Evolutionary conservation across 768 basidiomycete species (phyloP), one percentile per base, ranked within the genome.

Genomic region (Lentinula aciculospora): DNA sequence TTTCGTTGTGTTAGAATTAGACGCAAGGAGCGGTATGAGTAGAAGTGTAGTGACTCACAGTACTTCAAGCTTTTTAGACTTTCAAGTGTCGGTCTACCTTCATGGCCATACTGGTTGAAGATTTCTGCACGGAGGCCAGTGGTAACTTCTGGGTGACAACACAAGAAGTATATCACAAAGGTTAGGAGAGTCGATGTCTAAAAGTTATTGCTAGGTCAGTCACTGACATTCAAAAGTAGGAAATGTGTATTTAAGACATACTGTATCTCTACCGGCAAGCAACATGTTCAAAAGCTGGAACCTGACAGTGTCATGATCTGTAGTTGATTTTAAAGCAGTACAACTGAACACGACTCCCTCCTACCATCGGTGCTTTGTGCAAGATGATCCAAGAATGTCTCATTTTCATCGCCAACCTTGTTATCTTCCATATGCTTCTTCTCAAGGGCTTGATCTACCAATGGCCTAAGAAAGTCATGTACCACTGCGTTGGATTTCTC

Each of bases 281-380:
- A 85, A 69, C 49, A 83, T 74, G 58, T 80, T 84, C 36, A 84
- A 74, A 13, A 83, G 64, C 55, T 84, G 79, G 64, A 83, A 78
- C 25, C 78, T 73, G 50, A 84, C 76, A 37, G 74, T 62, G 8
- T 71, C 74, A 8, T 59, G 63, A 56, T 83, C 82, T 82, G 25
- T 48, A 25, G 27, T 57, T 49, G 17, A 54, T 40, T 45, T n/a
- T 32, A 17, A 27, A 37, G 60, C 47, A 42, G n/a, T n/a, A 47
- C 21, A 21, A 23, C 10, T 23, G 19, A 42, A 12, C 13, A 39
- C 17, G 37, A 13, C 12, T 10, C 37, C 17, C 5, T n/a, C 37
- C 13, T 39, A 39, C 37, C 37, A 12, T 39, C 37, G 37, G 37
- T 39, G 37, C 37, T 39, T 39, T 17, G 8, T 13, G 37, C 37